These are phyloP conservation scores for Penicillium vulpinum DNA, from an alignment of 2,329 filamentous ascomycete genomes.

Conservation along the genomic window DNA sequence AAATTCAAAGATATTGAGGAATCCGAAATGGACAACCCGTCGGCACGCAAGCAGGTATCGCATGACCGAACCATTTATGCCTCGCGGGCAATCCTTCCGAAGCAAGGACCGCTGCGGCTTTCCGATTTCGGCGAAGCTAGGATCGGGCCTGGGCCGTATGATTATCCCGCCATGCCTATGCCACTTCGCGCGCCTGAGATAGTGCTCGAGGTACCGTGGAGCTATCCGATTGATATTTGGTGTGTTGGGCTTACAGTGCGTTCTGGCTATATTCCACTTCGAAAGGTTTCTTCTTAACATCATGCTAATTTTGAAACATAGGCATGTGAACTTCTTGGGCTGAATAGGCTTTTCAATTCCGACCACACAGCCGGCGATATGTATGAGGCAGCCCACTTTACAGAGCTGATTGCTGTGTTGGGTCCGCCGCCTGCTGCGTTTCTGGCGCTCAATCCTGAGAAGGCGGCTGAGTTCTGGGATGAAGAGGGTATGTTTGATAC, in stretches of 20 bases:
- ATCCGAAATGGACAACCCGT: slow-evolving; percentile 27
- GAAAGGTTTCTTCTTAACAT: background rate
- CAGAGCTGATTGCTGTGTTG: slow-evolving; percentile 47
- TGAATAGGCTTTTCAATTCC: slow-evolving; percentile 44
- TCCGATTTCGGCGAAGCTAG: slow-evolving; percentile 37
- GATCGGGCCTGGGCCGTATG: slow-evolving; percentile 26
- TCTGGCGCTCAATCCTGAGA: slow-evolving; percentile 28
- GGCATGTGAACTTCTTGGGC: slow-evolving; percentile 51
- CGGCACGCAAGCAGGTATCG: slow-evolving; percentile 41
- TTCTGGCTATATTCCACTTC: background rate
- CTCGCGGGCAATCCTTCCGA: slow-evolving; percentile 26
- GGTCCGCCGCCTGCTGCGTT: slow-evolving; percentile 43
- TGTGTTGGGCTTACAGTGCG: slow-evolving; percentile 35
- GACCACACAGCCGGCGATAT: slow-evolving; percentile 36
- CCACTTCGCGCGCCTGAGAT: slow-evolving; percentile 35
- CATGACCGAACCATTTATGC: slow-evolving; percentile 35
- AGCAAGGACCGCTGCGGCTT: slow-evolving; percentile 30
- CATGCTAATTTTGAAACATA: slow-evolving; percentile 18
- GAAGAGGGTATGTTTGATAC: slow-evolving; percentile 31
- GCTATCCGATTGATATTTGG: slow-evolving; percentile 36
- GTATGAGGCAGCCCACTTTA: slow-evolving; percentile 47
- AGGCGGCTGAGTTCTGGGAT: slow-evolving; percentile 39
- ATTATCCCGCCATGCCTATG: slow-evolving; percentile 31
- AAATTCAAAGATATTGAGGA: slow-evolving; percentile 31
- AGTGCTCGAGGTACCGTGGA: slow-evolving; percentile 33